Conservation (phyloP, 805 yeast genomes). For the Starmerella kuoi region DNA sequence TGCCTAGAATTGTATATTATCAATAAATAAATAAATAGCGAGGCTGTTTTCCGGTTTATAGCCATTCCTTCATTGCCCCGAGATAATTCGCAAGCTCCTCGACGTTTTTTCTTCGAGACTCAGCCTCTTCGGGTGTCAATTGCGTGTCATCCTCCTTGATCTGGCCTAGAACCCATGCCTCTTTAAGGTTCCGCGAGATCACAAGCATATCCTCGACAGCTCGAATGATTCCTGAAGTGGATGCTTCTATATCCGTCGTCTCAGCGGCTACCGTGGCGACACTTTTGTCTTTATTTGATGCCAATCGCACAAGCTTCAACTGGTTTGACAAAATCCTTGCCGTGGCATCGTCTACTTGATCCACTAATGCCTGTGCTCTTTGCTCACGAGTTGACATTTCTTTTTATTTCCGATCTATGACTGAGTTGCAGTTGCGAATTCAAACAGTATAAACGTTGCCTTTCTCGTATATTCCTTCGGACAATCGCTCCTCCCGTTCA, state of each 20-base stretch:
- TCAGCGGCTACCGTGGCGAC: constrained; percentile 30
- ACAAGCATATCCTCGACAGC: constrained; percentile 32
- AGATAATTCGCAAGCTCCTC: constrained; percentile 4
- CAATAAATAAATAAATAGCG: no score
- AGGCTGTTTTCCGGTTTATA: no score
- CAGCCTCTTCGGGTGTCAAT: constrained; percentile 3
- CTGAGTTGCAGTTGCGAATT: no score
- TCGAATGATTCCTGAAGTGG: constrained; percentile 28
- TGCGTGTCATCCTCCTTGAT: constrained; percentile 16
- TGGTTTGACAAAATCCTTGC: constrained; percentile 21
- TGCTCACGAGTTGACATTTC: constrained; percentile 17
- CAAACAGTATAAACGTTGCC: no score
- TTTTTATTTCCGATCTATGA: no score
- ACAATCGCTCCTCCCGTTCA: no score
- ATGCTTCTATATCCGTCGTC: constrained; percentile 31
- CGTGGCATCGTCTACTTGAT: constrained; percentile 24
- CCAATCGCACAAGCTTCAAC: constrained; percentile 20
- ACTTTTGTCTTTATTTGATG: constrained; percentile 25
- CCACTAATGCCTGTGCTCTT: constrained; percentile 20
- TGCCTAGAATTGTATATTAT: no score
- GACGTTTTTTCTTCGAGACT: constrained; percentile 1
- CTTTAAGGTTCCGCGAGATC: constrained; percentile 32
- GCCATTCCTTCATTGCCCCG: constrained; percentile 5
- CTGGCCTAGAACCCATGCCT: constrained; percentile 35
- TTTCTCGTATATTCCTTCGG: no score